phyloP scores from a whole-genome alignment of 768 basidiomycete species.

The Serendipita sp. region DNA sequence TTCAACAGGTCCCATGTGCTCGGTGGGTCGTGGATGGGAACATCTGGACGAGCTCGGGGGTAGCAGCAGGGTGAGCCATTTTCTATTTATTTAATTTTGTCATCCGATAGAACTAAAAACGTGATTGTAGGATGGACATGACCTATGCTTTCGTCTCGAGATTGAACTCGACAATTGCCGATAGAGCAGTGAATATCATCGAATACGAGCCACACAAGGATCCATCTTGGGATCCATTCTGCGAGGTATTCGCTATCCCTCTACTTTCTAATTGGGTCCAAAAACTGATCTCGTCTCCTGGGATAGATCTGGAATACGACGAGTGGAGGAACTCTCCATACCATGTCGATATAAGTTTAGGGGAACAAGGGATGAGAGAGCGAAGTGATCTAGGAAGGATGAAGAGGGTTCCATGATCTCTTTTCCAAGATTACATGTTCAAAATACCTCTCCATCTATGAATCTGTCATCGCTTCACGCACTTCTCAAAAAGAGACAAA shows the following conservation, averaged over 20 bases:
- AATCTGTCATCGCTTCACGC: no score
- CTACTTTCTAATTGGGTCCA: no score
- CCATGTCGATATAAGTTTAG: no score
- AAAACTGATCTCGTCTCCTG: no score
- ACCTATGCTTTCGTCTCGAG: background rate
- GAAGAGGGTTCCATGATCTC: no score
- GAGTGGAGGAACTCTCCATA: no score
- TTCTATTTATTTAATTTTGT: background rate
- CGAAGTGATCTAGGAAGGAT: no score
- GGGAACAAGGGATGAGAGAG: no score
- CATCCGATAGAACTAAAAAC: background rate
- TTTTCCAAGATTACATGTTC: no score
- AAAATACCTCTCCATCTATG: no score
- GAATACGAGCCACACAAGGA: constrained; percentile 7
- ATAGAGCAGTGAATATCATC: constrained; percentile 2
- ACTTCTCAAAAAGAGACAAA: no score
- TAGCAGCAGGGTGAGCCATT: constrained; percentile 18
- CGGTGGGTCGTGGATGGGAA: constrained; percentile 34
- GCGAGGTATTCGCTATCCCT: background rate
- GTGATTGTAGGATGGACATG: background rate
- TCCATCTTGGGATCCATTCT: constrained; percentile 8
- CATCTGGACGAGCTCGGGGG: constrained; percentile 32
- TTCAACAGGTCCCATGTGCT: constrained; percentile 17
- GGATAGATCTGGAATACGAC: no score
- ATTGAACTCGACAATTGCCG: background rate